phyloP scores from a whole-genome alignment of 192 early-diverging fungal species.

The Pecoramyces ruminantium region DNA sequence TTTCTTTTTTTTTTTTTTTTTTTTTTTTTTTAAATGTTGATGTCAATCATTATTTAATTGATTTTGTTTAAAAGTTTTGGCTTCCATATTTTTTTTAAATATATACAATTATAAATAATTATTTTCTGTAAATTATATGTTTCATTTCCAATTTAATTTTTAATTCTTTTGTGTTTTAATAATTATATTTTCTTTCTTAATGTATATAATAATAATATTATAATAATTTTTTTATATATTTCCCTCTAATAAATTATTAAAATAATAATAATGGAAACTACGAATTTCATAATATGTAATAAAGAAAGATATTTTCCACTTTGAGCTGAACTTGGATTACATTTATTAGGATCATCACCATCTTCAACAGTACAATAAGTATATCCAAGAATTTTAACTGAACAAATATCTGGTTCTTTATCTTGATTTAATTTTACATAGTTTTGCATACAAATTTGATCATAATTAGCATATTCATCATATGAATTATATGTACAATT shows the following conservation, averaged over 20 bases:
- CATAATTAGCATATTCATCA: background rate
- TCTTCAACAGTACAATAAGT: background rate
- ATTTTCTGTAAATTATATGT: too few species aligned
- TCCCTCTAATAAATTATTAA: background rate
- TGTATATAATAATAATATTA: too few species aligned
- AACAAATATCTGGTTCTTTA: background rate
- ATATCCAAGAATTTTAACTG: background rate
- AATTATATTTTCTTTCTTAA: too few species aligned
- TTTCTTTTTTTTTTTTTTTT: too few species aligned
- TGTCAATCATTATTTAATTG: too few species aligned
- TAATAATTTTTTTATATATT: too few species aligned
- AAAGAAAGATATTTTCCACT: background rate
- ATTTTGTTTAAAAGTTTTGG: too few species aligned
- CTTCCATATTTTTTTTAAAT: too few species aligned
- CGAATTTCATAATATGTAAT: background rate
- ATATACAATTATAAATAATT: too few species aligned
- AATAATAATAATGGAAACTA: background rate
- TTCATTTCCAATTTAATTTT: too few species aligned
- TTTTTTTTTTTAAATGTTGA: too few species aligned
- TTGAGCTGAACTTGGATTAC: background rate
- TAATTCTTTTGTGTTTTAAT: too few species aligned
- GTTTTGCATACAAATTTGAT: background rate
- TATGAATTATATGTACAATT: background rate
- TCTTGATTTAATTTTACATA: background rate
- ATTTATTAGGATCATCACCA: background rate